phyloP scores from a whole-genome alignment of 331 rosid genomes.

The Malus hybrid region DNA sequence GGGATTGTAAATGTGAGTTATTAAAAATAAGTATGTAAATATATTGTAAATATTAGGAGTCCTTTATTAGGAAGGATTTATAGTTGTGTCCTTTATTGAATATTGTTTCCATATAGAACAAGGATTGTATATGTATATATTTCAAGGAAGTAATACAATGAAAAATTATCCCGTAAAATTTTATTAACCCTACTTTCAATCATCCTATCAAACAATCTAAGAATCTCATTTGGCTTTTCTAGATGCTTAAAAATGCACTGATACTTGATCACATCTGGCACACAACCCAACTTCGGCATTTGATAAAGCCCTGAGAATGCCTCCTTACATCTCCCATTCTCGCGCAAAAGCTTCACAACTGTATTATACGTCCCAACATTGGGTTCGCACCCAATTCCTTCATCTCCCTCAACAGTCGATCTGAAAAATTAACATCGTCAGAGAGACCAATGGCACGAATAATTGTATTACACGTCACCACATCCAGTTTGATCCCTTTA shows the following conservation, averaged over 20 bases:
- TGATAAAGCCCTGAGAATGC: constrained; percentile 45
- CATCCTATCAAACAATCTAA: constrained; percentile 64
- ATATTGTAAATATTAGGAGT: too few relatives aligned
- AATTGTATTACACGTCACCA: constrained; percentile 66
- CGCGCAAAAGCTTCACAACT: constrained; percentile 66
- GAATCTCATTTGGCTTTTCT: constrained; percentile 60
- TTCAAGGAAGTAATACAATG: too few relatives aligned
- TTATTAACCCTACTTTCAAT: constrained; percentile 42
- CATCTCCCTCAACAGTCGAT: constrained; percentile 57
- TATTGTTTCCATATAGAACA: too few relatives aligned
- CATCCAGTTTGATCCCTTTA: constrained; percentile 60
- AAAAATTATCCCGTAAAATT: too few relatives aligned
- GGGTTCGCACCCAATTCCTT: constrained; percentile 56
- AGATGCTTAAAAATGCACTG: constrained; percentile 53
- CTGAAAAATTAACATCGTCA: constrained; percentile 67
- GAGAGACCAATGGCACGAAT: constrained; percentile 65
- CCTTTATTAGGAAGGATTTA: too few relatives aligned
- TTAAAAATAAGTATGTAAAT: too few relatives aligned
- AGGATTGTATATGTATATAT: too few relatives aligned
- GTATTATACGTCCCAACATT: constrained; percentile 62
- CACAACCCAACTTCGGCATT: constrained; percentile 46
- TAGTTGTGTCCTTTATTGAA: too few relatives aligned
- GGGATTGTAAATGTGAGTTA: too few relatives aligned
- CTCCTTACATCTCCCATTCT: constrained; percentile 54
- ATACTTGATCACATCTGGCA: constrained; percentile 54